Conservation (phyloP, 1,284 basidiomycete species). For the Ustilago nuda region DNA sequence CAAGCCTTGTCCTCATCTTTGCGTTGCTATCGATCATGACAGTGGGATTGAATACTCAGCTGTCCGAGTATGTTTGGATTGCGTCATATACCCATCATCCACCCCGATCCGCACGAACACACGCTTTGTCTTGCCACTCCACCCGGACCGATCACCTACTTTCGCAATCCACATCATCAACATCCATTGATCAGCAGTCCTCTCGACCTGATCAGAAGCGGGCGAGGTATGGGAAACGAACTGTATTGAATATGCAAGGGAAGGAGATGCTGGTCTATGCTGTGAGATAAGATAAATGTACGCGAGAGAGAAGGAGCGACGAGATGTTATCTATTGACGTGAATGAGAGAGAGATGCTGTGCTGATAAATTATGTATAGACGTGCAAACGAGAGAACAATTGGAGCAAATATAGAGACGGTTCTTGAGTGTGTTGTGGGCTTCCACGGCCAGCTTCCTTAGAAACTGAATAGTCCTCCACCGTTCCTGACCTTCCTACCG, state of each 20-base stretch:
- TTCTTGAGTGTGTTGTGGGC: neutral
- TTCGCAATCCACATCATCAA: neutral
- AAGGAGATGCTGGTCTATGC: conserved; percentile 6
- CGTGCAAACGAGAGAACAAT: conserved; percentile 2
- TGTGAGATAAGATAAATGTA: conserved; percentile 6
- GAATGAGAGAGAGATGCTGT: neutral
- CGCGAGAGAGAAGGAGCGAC: conserved; percentile 5
- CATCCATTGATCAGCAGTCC: neutral
- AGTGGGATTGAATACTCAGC: conserved; percentile 3
- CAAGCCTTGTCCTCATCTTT: neutral
- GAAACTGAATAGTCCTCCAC: conserved; percentile 64
- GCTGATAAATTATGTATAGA: neutral
- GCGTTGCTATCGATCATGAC: neutral
- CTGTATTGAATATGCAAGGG: conserved; percentile 1
- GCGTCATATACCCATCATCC: neutral
- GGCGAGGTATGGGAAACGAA: neutral
- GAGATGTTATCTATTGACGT: neutral
- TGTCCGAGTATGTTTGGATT: neutral
- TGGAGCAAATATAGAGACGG: neutral
- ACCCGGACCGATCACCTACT: neutral
- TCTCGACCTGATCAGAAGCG: neutral
- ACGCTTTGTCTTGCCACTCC: neutral
- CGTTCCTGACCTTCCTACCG: conserved; percentile 57
- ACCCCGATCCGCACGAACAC: neutral
- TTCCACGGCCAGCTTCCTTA: conserved; percentile 13